Conservation (phyloP, 2,329 filamentous ascomycete species). For the Sporothrix phasma region DNA sequence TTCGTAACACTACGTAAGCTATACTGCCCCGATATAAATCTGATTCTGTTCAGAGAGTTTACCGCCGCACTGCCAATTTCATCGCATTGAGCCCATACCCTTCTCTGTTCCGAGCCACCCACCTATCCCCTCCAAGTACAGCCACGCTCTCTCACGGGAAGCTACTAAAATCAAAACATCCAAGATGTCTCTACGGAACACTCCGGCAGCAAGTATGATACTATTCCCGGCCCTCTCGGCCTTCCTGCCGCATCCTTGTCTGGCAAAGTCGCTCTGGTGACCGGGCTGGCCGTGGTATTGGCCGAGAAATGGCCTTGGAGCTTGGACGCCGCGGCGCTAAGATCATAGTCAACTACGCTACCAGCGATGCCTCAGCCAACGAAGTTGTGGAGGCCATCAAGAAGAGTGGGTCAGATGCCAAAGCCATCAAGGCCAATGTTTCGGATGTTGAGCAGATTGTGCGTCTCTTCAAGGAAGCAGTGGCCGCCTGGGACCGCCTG, state of each 20-base stretch:
- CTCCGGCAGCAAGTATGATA: slow-evolving; percentile 24
- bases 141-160: not conserved
- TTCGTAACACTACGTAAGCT: too few relatives aligned
- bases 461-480: slow-evolving; percentile 37
- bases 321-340: slow-evolving; percentile 24
- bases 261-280: slow-evolving; percentile 25
- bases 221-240: slow-evolving; percentile 27
- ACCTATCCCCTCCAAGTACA: not conserved
- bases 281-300: slow-evolving; percentile 44
- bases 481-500: slow-evolving; percentile 48
- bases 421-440: slow-evolving; percentile 28
- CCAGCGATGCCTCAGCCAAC: slow-evolving; percentile 20
- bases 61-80: slow-evolving; percentile 8
- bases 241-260: slow-evolving; percentile 22
- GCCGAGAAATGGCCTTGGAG: slow-evolving; percentile 48
- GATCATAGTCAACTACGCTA: slow-evolving; percentile 29
- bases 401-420: slow-evolving; percentile 20
- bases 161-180: slow-evolving; percentile 20
- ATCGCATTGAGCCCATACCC: slow-evolving; percentile 5
- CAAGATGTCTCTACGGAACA: slow-evolving; percentile 15
- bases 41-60: too few relatives aligned
- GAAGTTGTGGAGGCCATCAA: slow-evolving; percentile 20
- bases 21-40: too few relatives aligned
- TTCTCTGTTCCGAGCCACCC: not conserved
- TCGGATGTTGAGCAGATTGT: slow-evolving; percentile 24